A percentile compares a stretch with the other conserved stretches of the same genome.
Evolutionary conservation across 176 grass and related monocot species (phyloP).

Genomic region (Carex pumila): DNA sequence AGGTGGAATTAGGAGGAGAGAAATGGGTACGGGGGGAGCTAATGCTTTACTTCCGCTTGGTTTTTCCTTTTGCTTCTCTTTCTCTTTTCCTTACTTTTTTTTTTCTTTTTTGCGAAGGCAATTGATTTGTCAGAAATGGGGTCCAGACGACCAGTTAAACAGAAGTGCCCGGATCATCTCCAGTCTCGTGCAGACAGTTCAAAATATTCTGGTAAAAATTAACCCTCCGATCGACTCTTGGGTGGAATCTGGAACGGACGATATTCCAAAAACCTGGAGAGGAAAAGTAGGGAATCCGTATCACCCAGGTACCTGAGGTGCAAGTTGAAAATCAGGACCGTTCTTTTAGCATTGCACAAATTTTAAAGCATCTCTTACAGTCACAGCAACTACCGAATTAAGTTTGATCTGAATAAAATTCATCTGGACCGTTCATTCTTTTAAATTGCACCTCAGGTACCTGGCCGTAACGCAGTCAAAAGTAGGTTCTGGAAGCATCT

Average conservation of each 20-base stretch:
- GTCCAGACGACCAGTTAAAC: neutral
- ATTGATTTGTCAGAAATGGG: conserved; percentile 9
- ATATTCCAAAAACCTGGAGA: neutral
- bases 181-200: neutral
- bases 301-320: too few relatives aligned
- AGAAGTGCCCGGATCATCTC: neutral
- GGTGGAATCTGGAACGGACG: neutral
- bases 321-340: too few relatives aligned
- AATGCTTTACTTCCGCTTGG: conserved; percentile 13
- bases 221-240: neutral
- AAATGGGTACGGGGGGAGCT: neutral
- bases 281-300: neutral
- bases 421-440: too few relatives aligned
- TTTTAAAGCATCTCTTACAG: too few relatives aligned
- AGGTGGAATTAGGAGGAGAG: neutral
- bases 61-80: neutral
- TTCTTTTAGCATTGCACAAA: too few relatives aligned
- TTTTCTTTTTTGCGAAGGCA: neutral
- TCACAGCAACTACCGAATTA: too few relatives aligned
- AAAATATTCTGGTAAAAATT: neutral
- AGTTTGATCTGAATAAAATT: too few relatives aligned
- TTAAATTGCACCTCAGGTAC: too few relatives aligned
- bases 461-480: too few relatives aligned
- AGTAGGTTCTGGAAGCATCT: neutral
- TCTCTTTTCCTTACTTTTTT: neutral